Base-by-base conservation (phyloP, 2,329 filamentous ascomycete species). In the Fusarium vanettenii region DNA sequence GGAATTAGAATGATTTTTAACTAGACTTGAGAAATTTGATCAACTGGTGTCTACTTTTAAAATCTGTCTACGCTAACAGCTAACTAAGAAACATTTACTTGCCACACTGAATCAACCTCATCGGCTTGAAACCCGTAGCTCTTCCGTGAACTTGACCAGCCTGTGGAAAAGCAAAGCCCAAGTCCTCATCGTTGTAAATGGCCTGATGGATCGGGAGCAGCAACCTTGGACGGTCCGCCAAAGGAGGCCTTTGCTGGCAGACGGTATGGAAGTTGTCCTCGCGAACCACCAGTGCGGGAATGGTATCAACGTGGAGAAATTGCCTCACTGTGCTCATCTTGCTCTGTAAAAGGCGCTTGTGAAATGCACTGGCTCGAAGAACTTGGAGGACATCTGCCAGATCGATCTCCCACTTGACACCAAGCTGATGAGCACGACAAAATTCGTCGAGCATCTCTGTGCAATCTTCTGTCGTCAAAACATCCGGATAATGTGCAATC, bases 191-290 rank as follows among this genome's bases (percentile, higher is more conserved):
- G 18, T 60, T 60, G 56, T 60, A 60, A 22, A 60, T 60, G 35
- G 56, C 56, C 16, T 60, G 56, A 41, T 60, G 56, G 11, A 60
- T 60, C 35, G 56, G 56, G 4, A 60, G 56, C 56, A 60, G n/a
- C 35, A 60, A 4, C 5, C 56, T 41, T 6, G 56, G 35, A 10
- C 56, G 56, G 25, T 39, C 22, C 11, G 22, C n/a, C 18, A 60
- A 41, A 9, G 56, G 56, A 27, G 56, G 20, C 18, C 56, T 37
- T 5, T 60, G 56, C 56, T 41, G 56, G 56, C 56, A 60, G 22
- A 60, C 56, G 5, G 56, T 60, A 16, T 60, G 35, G 20, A 60
- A 60, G 56, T 60, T 60, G 56, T 60, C 56, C 10, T 60, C 56
- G 5, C 56, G 56, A 29, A 60, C 56, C 31, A 60, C 56, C 56